Conservation (phyloP, 352 stramenopile species). For the Globisporangium paddicum region DNA sequence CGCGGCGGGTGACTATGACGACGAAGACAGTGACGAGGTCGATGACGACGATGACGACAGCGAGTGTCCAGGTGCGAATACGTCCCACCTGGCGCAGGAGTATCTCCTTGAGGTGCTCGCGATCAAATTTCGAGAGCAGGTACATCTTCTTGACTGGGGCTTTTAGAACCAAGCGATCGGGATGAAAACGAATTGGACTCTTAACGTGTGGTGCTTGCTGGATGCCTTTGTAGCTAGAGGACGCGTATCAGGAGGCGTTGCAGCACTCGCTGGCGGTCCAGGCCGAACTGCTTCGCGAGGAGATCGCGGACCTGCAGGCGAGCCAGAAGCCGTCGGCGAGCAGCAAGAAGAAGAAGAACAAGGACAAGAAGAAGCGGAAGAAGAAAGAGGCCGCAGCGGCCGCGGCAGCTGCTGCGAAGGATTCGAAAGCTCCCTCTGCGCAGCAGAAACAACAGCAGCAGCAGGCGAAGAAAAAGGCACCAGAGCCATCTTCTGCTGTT, state of each 20-base stretch:
- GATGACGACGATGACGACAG: conserved; percentile 56
- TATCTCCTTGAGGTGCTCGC: conserved; percentile 74
- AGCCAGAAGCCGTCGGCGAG: conserved; percentile 44
- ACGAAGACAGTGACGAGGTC: conserved; percentile 34
- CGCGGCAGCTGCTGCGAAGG: conserved; percentile 11
- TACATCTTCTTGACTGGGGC: conserved; percentile 9
- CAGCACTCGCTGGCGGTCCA: conserved; percentile 73
- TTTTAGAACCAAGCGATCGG: too few species aligned
- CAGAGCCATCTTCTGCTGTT: background rate
- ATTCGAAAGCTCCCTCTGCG: conserved; percentile 22
- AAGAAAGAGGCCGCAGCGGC: conserved; percentile 23
- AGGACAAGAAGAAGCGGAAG: conserved; percentile 74
- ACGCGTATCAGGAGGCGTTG: conserved; percentile 70
- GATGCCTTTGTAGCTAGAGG: conserved; percentile 41
- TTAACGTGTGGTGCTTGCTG: conserved; percentile 8
- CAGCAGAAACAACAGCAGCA: conserved; percentile 6
- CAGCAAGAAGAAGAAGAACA: conserved; percentile 77
- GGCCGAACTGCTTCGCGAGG: conserved; percentile 65
- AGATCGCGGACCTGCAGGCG: conserved; percentile 61
- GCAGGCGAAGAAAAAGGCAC: conserved; percentile 11
- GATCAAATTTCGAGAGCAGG: conserved; percentile 79
- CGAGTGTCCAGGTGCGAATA: conserved; percentile 71
- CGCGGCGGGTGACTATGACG: conserved; percentile 22
- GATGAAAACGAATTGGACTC: too few species aligned
- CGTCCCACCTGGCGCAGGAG: conserved; percentile 69